These are phyloP conservation scores for Pseudocercospora fijiensis DNA, from an alignment of 2,329 filamentous ascomycete species.

Conservation along the genomic window DNA sequence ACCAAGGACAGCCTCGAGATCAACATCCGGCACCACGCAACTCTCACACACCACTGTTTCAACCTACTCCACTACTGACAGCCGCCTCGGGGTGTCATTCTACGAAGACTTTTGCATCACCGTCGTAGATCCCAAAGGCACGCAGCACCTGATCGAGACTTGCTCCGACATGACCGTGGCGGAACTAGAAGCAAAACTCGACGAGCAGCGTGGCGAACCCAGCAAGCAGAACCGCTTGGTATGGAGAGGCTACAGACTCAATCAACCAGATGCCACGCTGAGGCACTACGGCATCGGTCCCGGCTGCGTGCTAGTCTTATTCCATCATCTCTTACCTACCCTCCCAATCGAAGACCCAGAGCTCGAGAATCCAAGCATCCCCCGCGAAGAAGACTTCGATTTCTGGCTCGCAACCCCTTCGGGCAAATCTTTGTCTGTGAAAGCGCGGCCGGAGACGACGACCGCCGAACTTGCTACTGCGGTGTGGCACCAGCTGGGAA, in stretches of 20 bases:
- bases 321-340: slow-evolving; percentile 5
- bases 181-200: slow-evolving; percentile 15
- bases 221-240: slow-evolving; percentile 19
- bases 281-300: slow-evolving; percentile 14
- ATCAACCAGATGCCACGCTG: slow-evolving; percentile 22
- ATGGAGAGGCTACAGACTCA: slow-evolving; percentile 21
- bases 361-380: not conserved
- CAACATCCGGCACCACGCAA: slow-evolving; percentile 6
- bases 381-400: slow-evolving; percentile 8
- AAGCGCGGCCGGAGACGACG: slow-evolving; percentile 7
- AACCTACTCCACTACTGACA: not conserved
- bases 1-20: slow-evolving; percentile 1
- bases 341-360: not conserved
- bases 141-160: slow-evolving; percentile 10
- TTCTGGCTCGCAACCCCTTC: slow-evolving; percentile 13
- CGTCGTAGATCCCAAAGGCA: slow-evolving; percentile 9
- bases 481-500: slow-evolving; percentile 10
- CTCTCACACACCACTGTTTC: not conserved
- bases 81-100: not conserved
- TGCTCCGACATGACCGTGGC: slow-evolving; percentile 16
- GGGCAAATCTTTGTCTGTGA: slow-evolving; percentile 6
- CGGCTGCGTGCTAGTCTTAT: slow-evolving; percentile 5
- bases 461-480: slow-evolving; percentile 15
- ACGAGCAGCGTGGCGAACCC: slow-evolving; percentile 14
- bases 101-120: slow-evolving; percentile 12